Percentiles rank a stretch among this genome's conserved stretches.
phyloP scores from a whole-genome alignment of 192 early-diverging fungal species.

The Coemansia sp. region DNA sequence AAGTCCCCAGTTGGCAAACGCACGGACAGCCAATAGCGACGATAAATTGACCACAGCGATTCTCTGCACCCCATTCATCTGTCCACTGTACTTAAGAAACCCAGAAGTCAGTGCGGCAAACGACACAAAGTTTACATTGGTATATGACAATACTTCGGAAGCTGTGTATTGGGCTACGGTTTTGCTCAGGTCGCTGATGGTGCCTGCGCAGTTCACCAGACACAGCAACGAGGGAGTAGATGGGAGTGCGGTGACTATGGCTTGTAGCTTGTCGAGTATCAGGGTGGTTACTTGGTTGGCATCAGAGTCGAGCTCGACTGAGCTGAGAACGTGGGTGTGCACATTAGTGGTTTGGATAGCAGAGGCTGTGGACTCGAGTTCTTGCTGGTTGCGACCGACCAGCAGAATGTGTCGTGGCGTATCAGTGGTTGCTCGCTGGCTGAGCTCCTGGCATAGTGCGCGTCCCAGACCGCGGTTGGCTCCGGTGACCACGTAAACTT shows the following conservation, averaged over 20 bases:
- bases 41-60: constrained; percentile 74
- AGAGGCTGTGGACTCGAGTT: constrained; percentile 18
- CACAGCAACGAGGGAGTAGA: background rate
- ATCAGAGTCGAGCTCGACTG: constrained; percentile 13
- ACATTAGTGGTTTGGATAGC: constrained; percentile 14
- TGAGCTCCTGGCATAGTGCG: constrained; percentile 52
- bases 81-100: constrained; percentile 29
- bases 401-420: constrained; percentile 56
- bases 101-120: constrained; percentile 51
- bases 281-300: background rate
- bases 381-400: constrained; percentile 58
- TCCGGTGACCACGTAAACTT: constrained; percentile 60
- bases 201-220: constrained; percentile 79
- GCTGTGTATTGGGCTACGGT: constrained; percentile 55
- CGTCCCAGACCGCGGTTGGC: constrained; percentile 68
- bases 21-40: constrained; percentile 70
- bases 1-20: constrained; percentile 77
- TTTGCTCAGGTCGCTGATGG: constrained; percentile 67
- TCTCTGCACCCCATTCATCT: constrained; percentile 8
- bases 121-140: constrained; percentile 62
- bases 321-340: constrained; percentile 19
- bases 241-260: background rate
- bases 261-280: constrained; percentile 13
- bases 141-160: constrained; percentile 55
- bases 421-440: constrained; percentile 19